phyloP scores from a whole-genome alignment of 2,329 filamentous ascomycete genomes.

The Fusarium concolor region DNA sequence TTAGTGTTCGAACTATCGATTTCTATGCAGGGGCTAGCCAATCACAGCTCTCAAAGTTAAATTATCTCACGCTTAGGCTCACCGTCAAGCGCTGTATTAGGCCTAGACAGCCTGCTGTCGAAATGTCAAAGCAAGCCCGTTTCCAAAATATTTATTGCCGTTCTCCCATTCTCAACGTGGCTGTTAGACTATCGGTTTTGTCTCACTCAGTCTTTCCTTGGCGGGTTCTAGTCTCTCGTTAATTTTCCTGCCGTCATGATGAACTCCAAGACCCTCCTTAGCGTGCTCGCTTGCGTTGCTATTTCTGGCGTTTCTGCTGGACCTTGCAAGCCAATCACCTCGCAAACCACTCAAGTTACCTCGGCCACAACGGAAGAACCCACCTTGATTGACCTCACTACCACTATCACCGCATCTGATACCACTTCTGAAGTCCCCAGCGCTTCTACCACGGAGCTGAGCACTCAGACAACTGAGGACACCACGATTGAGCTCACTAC shows the following conservation, averaged over 20 bases:
- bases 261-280: not conserved
- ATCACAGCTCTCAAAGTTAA: not conserved
- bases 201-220: not conserved
- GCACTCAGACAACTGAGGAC: not conserved
- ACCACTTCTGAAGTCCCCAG: not conserved
- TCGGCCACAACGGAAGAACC: not conserved
- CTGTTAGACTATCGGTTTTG: not conserved
- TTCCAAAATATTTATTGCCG: not conserved
- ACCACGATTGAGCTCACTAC: not conserved
- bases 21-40: conserved; percentile 2
- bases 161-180: fast-evolving
- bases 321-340: conserved; percentile 13
- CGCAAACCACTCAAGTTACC: not conserved
- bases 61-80: not conserved
- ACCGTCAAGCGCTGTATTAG: no score
- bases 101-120: no score
- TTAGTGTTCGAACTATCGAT: conserved; percentile 6
- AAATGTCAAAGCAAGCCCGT: not conserved
- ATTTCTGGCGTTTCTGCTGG: not conserved
- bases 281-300: not conserved
- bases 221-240: not conserved
- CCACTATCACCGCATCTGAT: not conserved
- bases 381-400: not conserved
- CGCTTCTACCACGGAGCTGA: not conserved
- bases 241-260: not conserved